Conservation (phyloP, 768 basidiomycete species). For the Boletus barrowsii region DNA sequence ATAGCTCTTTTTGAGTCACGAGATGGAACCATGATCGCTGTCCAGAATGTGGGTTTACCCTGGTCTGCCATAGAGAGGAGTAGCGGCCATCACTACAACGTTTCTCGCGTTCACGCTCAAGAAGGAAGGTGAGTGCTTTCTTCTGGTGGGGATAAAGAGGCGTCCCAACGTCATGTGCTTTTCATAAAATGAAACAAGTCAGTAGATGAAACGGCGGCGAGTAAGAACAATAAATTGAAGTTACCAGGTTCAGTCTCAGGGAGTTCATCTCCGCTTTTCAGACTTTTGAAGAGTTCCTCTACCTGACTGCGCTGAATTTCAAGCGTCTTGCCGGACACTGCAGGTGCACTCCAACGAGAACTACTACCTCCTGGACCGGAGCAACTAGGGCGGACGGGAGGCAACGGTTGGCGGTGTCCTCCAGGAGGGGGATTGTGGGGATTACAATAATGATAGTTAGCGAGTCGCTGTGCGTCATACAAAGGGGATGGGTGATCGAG, state of each 20-base stretch:
- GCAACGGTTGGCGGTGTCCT: constrained; percentile 47
- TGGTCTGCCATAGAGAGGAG: constrained; percentile 70
- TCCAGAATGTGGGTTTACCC: constrained; percentile 46
- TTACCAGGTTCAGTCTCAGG: constrained; percentile 81
- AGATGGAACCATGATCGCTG: constrained; percentile 71
- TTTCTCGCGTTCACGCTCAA: constrained; percentile 80
- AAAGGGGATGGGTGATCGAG: constrained; percentile 79
- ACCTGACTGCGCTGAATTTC: constrained; percentile 92
- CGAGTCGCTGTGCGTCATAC: constrained; percentile 57
- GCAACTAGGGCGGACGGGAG: constrained; percentile 42
- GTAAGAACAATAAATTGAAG: constrained; percentile 30
- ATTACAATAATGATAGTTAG: constrained; percentile 75
- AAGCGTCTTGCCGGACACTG: constrained; percentile 68
- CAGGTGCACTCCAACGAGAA: constrained; percentile 55
- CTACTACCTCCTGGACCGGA: constrained; percentile 36
- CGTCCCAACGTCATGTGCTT: constrained; percentile 75
- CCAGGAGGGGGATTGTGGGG: constrained; percentile 84
- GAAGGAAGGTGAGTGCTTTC: constrained; percentile 92
- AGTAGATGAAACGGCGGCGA: constrained; percentile 9
- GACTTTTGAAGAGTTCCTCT: constrained; percentile 87
- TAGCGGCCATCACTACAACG: constrained; percentile 54
- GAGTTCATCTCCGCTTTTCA: constrained; percentile 86
- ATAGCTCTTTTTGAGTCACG: constrained; percentile 78
- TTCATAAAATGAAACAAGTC: constrained; percentile 18
- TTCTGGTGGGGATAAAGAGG: constrained; percentile 95